phyloP scores from a whole-genome alignment of 2,329 filamentous ascomycete species.

The Talaromyces sp. region DNA sequence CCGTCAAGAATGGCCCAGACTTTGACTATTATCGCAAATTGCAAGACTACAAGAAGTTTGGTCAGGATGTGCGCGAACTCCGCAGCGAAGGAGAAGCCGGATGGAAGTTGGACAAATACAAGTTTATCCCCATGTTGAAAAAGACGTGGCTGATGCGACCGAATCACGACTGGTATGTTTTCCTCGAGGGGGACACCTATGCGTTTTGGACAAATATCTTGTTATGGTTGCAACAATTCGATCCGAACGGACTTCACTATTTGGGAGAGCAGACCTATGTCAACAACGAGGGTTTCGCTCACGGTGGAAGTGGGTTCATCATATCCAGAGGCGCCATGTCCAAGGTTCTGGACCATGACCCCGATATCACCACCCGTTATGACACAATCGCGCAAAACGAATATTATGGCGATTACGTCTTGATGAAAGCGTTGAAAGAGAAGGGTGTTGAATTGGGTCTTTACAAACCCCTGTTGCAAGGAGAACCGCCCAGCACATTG shows the following conservation, averaged over 20 bases:
- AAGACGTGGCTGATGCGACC: constrained; percentile 54
- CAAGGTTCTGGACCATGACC: constrained; percentile 45
- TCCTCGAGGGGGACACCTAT: constrained; percentile 60
- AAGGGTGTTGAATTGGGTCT: constrained; percentile 47
- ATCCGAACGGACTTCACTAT: constrained; percentile 49
- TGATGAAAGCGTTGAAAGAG: constrained; percentile 50
- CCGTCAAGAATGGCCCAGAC: constrained; percentile 49
- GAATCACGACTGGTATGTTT: constrained; percentile 59
- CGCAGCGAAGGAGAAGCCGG: constrained; percentile 36
- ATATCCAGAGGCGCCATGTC: constrained; percentile 55
- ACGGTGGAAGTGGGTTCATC: constrained; percentile 55
- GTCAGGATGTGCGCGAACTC: constrained; percentile 47
- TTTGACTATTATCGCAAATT: constrained; percentile 50
- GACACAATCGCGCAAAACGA: constrained; percentile 43
- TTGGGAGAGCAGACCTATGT: constrained; percentile 53
- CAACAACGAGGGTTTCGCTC: constrained; percentile 49
- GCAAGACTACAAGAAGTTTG: constrained; percentile 46
- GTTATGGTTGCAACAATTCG: constrained; percentile 48
- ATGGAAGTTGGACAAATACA: constrained; percentile 63
- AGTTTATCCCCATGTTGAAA: constrained; percentile 61
- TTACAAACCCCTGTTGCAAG: constrained; percentile 55
- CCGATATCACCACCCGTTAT: constrained; percentile 49
- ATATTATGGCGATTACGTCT: constrained; percentile 56
- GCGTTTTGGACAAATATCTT: constrained; percentile 55
- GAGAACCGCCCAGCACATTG: constrained; percentile 55